A percentile compares a stretch with the other conserved stretches of the same genome.
Conservation (phyloP, 805 yeast genomes). For the Millerago galiae region DNA sequence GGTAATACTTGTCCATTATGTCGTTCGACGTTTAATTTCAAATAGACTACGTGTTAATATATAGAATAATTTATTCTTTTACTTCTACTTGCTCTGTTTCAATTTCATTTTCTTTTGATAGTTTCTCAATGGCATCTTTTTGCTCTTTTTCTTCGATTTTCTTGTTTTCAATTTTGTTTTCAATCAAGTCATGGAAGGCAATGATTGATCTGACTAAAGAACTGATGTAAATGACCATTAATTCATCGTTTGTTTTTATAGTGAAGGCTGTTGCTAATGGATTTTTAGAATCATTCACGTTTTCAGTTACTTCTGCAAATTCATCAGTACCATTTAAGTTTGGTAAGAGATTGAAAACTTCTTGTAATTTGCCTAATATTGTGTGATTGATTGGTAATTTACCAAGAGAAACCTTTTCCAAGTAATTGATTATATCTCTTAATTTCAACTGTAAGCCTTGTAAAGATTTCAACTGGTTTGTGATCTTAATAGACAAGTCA, state of each 20-base stretch:
- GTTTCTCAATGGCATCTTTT: slow-evolving; percentile 1
- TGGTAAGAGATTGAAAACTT: slow-evolving; percentile 89
- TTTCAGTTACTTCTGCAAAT: slow-evolving; percentile 21
- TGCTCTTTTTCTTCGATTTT: slow-evolving; percentile 30
- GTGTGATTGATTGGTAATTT: slow-evolving; percentile 83
- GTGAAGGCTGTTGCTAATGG: slow-evolving; percentile 78
- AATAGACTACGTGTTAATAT: slow-evolving; percentile 6
- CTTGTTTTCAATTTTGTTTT: slow-evolving; percentile 86
- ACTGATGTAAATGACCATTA: slow-evolving; percentile 88
- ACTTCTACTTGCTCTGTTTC: slow-evolving; percentile 1
- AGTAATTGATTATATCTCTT: slow-evolving; percentile 67
- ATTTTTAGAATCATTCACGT: slow-evolving; percentile 30
- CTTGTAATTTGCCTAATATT: slow-evolving; percentile 88
- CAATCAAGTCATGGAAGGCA: slow-evolving; percentile 94
- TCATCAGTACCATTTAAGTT: slow-evolving; percentile 46
- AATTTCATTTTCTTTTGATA: slow-evolving; percentile 4
- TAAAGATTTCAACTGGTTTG: slow-evolving; percentile 83
- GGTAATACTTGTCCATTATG: slow-evolving; percentile 93
- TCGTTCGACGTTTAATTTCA: slow-evolving; percentile 56
- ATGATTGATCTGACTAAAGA: slow-evolving; percentile 89
- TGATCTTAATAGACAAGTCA: slow-evolving; percentile 74
- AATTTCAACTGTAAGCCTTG: slow-evolving; percentile 79
- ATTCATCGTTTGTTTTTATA: slow-evolving; percentile 89
- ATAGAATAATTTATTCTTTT: not conserved
- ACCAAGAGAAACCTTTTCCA: slow-evolving; percentile 64